Base-by-base conservation (phyloP, 73 alveolate species). In the Breviolum minutum region DNA sequence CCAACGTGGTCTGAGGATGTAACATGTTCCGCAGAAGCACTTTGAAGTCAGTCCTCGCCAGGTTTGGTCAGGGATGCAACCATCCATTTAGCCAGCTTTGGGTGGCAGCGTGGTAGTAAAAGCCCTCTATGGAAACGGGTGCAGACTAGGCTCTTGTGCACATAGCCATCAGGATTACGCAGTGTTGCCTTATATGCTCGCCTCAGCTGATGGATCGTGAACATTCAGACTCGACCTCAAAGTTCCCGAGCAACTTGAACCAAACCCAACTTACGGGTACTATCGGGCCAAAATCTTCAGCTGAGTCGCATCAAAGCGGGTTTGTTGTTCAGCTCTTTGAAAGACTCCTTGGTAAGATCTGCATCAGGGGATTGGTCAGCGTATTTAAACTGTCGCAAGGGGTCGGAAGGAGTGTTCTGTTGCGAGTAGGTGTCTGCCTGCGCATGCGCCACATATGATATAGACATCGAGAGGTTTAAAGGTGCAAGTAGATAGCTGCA, bases 161-260 rank as follows among this genome's bases (percentile, higher is more conserved):
- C 97, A n/a, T 91, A 91, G 76, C 97, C 97, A n/a, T 91, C 97
- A 6, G 97, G 88, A 62, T 91, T 91, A 24, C 97, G 97, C 97
- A 60, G 77, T 10, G 97, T 91, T 27, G 97, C 97, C 63, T 91
- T 91, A 63, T 91, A 91, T 5, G 97, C 97, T 12, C 97, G 87
- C 97, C 97, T 91, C 63, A 32, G 62, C 60, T 63, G 30, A 66
- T 6, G 24, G 63, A 85, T 85, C 11, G 77, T 30, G 26, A 85
- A 20, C 24, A 61, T 22, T 27, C 76, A 60, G 40, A 48, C 29
- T 7, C 27, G 63, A n/a, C n/a, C n/a, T n/a, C n/a, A n/a, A n/a
- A n/a, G n/a, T n/a, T n/a, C 27, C 83, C 84, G 10, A 9, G 8
- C 40, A 74, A 74, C 40, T 20, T 17, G 87, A n/a, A 14, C 26